These are phyloP conservation scores for Cryomyces antarcticus DNA, from an alignment of 495 filamentous ascomycete species.

Conservation along the genomic window DNA sequence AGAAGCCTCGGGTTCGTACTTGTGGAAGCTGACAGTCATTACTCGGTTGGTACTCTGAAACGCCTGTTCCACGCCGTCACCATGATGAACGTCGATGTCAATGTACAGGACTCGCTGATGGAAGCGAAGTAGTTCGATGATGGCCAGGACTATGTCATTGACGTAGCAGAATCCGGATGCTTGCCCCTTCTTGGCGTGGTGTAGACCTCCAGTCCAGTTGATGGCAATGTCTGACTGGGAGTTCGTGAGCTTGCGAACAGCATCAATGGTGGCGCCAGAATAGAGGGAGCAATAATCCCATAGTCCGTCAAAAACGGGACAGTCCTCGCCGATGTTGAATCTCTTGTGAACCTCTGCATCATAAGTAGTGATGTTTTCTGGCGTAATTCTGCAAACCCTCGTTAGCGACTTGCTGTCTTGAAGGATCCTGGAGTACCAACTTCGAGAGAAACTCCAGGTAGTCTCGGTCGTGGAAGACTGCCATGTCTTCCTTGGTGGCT, in stretches of 20 bases:
- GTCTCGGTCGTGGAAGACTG: constrained; percentile 66
- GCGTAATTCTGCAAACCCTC: constrained; percentile 22
- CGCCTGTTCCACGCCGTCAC: constrained; percentile 90
- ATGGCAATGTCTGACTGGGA: constrained; percentile 85
- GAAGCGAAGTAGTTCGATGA: constrained; percentile 70
- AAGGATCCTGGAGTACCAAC: constrained; percentile 10
- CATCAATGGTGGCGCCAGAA: constrained; percentile 73
- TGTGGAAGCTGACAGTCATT: constrained; percentile 91
- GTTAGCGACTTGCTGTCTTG: not conserved
- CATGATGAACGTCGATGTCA: constrained; percentile 96
- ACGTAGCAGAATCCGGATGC: constrained; percentile 95
- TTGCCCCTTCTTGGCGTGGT: constrained; percentile 88
- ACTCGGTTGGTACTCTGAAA: constrained; percentile 95
- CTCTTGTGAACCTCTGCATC: constrained; percentile 20
- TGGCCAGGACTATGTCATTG: constrained; percentile 93
- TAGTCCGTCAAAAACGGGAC: constrained; percentile 87
- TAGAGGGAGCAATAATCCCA: constrained; percentile 92
- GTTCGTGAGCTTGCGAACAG: constrained; percentile 71
- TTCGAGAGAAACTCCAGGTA: constrained; percentile 71
- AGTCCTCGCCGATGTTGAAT: constrained; percentile 87
- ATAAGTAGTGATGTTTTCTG: constrained; percentile 14
- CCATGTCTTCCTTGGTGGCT: constrained; percentile 73
- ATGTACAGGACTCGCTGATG: constrained; percentile 90
- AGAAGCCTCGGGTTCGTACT: constrained; percentile 74
- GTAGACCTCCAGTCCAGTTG: constrained; percentile 97